A percentile compares a stretch with the other conserved stretches of the same genome.
These are phyloP conservation scores for Clitopilus hobsonii DNA, from an alignment of 768 basidiomycete species.

Conservation along the genomic window DNA sequence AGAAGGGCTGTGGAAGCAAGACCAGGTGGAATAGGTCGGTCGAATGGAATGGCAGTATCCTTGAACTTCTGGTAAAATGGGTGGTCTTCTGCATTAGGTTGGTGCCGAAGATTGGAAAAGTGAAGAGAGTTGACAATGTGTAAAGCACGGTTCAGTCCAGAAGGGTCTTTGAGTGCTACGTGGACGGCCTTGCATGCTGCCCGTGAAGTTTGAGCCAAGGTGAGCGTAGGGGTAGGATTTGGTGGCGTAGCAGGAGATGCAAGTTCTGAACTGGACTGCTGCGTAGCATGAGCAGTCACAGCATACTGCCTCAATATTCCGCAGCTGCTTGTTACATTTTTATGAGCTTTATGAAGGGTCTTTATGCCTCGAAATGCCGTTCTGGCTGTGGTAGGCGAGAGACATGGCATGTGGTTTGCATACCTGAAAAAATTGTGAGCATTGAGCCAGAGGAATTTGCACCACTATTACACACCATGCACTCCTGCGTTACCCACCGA, in stretches of 20 bases:
- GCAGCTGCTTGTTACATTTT: neutral
- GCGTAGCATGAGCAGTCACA: slow-evolving; percentile 1
- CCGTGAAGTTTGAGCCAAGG: slow-evolving; percentile 17
- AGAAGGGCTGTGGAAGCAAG: slow-evolving; percentile 60
- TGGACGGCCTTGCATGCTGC: slow-evolving; percentile 42
- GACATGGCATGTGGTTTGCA: slow-evolving; percentile 74
- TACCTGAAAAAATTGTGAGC: slow-evolving; percentile 31
- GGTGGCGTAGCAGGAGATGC: neutral
- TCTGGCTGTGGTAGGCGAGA: slow-evolving; percentile 49
- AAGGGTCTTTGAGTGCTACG: slow-evolving; percentile 30
- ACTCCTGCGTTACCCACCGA: neutral
- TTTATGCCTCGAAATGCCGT: slow-evolving; percentile 20
- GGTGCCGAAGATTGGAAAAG: slow-evolving; percentile 27
- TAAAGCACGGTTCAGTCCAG: slow-evolving; percentile 45
- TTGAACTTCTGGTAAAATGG: slow-evolving; percentile 23
- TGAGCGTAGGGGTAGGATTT: neutral
- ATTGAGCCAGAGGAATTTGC: neutral
- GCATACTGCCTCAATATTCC: neutral
- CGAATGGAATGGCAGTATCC: slow-evolving; percentile 40
- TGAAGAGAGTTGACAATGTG: slow-evolving; percentile 56
- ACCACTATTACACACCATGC: slow-evolving; percentile 11
- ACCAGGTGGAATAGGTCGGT: slow-evolving; percentile 47
- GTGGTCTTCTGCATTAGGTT: slow-evolving; percentile 10
- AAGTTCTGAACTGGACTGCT: neutral
- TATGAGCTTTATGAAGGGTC: slow-evolving; percentile 2